These are phyloP conservation scores for Macrolepiota albuminosa DNA, from an alignment of 768 basidiomycete species.

Conservation along the genomic window DNA sequence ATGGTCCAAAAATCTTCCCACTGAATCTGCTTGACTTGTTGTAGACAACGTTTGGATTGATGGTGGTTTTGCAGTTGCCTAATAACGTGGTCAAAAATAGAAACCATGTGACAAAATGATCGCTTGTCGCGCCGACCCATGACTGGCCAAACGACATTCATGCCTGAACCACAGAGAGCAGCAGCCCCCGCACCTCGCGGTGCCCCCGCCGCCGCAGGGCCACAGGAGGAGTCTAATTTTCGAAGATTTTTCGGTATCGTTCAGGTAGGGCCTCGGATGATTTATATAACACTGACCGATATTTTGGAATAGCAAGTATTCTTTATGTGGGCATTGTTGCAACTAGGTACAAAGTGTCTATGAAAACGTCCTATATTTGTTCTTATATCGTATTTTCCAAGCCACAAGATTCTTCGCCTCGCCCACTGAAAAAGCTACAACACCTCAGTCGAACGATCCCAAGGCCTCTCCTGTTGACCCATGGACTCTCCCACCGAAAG, in stretches of 20 bases:
- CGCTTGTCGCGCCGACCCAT: neutral
- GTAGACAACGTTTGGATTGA: no score
- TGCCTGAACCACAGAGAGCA: constrained; percentile 16
- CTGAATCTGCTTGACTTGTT: neutral
- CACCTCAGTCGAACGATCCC: constrained; percentile 10
- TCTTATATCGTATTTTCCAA: constrained; percentile 6
- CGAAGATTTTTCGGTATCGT: constrained; percentile 18
- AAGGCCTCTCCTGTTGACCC: constrained; percentile 36
- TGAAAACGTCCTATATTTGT: neutral
- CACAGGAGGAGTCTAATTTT: constrained; percentile 15
- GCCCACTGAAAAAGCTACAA: neutral
- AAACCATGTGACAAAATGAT: constrained; percentile 12
- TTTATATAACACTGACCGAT: neutral
- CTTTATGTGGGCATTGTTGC: constrained; percentile 59
- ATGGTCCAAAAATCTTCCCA: neutral
- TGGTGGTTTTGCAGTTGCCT: no score
- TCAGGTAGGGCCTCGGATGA: constrained; percentile 20
- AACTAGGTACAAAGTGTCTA: constrained; percentile 41
- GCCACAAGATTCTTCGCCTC: constrained; percentile 24
- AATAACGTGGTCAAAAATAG: neutral
- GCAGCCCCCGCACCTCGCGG: constrained; percentile 12
- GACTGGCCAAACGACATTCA: constrained; percentile 6
- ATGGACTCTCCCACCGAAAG: constrained; percentile 46
- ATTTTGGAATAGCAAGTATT: constrained; percentile 54
- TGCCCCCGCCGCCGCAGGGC: constrained; percentile 2